Evolutionary conservation across 2,329 filamentous ascomycete genomes (phyloP).

Genomic region (Colletotrichum australisinense): DNA sequence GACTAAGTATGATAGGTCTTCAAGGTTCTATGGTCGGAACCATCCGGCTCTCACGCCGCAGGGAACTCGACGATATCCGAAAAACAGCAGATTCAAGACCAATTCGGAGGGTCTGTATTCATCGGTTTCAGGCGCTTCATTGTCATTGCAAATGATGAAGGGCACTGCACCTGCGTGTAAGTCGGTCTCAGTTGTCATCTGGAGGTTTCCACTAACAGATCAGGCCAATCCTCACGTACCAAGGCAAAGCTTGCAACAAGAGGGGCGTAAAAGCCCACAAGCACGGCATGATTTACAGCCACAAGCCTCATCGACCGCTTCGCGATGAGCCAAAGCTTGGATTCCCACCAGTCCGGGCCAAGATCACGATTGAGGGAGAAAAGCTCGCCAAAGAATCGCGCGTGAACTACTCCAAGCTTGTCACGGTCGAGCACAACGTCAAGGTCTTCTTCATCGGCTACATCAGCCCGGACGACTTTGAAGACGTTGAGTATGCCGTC

Average conservation of each 20-base stretch:
- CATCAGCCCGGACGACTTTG: slow-evolving; percentile 52
- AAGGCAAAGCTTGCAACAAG: slow-evolving; percentile 63
- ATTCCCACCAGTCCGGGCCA: slow-evolving; percentile 57
- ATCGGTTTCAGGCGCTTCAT: slow-evolving; percentile 66
- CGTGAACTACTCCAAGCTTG: slow-evolving; percentile 68
- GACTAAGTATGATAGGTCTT: slow-evolving; percentile 55
- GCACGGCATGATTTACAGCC: slow-evolving; percentile 63
- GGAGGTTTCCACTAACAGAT: background rate
- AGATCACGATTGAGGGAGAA: slow-evolving; percentile 56
- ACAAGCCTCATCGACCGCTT: slow-evolving; percentile 42
- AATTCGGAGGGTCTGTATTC: slow-evolving; percentile 54
- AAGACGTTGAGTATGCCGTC: slow-evolving; percentile 56
- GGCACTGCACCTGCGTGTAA: slow-evolving; percentile 68
- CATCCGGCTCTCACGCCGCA: slow-evolving; percentile 51
- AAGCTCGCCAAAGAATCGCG: slow-evolving; percentile 62
- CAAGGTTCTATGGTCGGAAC: slow-evolving; percentile 67
- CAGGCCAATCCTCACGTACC: slow-evolving; percentile 68
- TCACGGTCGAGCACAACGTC: slow-evolving; percentile 68
- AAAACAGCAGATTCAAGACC: slow-evolving; percentile 47
- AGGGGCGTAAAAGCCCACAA: slow-evolving; percentile 62
- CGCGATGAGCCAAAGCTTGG: slow-evolving; percentile 61
- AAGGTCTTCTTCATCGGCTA: slow-evolving; percentile 68
- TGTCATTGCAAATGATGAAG: slow-evolving; percentile 61
- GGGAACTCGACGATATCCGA: slow-evolving; percentile 46
- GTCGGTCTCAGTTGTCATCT: slow-evolving; percentile 35